Conservation (phyloP, 129 eudicot species). For the Dittrichia graveolens region DNA sequence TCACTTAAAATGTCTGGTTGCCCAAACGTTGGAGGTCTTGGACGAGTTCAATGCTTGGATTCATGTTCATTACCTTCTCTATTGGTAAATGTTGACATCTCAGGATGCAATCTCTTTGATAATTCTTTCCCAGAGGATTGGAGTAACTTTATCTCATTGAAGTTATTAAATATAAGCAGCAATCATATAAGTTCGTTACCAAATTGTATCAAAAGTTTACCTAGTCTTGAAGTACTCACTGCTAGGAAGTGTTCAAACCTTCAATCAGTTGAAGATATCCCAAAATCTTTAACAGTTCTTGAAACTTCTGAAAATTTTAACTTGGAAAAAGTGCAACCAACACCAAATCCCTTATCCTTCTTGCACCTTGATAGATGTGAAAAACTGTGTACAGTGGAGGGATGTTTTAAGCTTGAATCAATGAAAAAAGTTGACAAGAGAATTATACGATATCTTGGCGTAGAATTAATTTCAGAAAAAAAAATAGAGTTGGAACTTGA, state of each 20-base stretch:
- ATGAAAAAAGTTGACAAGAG: slow-evolving; percentile 10
- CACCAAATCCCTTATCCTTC: neutral
- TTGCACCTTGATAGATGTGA: fast-evolving
- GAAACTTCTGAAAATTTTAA: neutral
- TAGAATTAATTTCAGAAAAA: neutral
- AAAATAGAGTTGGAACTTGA: neutral
- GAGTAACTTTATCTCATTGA: slow-evolving; percentile 14
- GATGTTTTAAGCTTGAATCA: neutral
- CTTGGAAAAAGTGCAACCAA: neutral
- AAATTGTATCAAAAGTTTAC: slow-evolving; percentile 19
- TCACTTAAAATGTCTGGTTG: slow-evolving; percentile 20
- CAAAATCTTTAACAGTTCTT: neutral
- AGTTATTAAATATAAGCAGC: neutral
- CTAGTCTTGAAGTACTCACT: neutral
- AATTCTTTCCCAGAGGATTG: slow-evolving; percentile 17
- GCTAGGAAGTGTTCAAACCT: neutral
- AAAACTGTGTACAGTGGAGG: neutral
- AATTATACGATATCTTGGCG: neutral
- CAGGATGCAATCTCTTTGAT: slow-evolving; percentile 12
- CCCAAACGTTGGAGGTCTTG: slow-evolving; percentile 16
- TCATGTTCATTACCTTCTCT: neutral
- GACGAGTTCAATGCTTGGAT: neutral
- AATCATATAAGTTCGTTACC: slow-evolving; percentile 16
- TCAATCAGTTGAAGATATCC: slow-evolving; percentile 6
- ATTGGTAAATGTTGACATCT: neutral